Conservation (phyloP, 306 rosid species). For the Prunus dulcis region DNA sequence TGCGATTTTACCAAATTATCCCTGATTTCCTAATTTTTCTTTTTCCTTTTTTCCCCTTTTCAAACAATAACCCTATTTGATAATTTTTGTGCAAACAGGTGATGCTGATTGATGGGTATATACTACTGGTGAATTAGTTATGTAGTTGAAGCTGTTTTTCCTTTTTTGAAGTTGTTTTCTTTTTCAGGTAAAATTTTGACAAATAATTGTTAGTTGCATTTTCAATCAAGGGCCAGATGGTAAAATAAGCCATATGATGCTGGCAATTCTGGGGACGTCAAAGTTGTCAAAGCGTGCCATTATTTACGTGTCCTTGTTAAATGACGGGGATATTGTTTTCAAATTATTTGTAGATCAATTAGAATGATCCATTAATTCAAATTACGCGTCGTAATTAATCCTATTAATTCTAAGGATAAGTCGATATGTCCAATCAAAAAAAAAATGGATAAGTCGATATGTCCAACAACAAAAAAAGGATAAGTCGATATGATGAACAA, state of each 20-base stretch:
- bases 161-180: background rate
- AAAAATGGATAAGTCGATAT: no score
- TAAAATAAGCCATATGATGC: background rate
- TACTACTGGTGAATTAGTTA: background rate
- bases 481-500: no score
- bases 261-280: background rate
- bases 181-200: background rate
- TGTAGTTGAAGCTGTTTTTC: background rate
- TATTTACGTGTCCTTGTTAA: background rate
- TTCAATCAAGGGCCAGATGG: background rate
- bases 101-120: background rate
- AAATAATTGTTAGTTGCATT: background rate
- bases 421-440: background rate
- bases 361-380: no score
- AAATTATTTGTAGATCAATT: background rate
- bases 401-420: background rate
- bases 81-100: background rate
- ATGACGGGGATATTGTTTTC: background rate
- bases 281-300: background rate
- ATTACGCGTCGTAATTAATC: background rate
- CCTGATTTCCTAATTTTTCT: background rate
- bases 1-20: conserved; percentile 15
- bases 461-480: background rate
- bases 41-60: no score
- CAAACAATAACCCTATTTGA: no score